Evolutionary conservation across 2,329 filamentous ascomycete genomes (phyloP), one percentile per base, ranked within the genome.

Genomic region (Aspergillus spinulosporus): DNA sequence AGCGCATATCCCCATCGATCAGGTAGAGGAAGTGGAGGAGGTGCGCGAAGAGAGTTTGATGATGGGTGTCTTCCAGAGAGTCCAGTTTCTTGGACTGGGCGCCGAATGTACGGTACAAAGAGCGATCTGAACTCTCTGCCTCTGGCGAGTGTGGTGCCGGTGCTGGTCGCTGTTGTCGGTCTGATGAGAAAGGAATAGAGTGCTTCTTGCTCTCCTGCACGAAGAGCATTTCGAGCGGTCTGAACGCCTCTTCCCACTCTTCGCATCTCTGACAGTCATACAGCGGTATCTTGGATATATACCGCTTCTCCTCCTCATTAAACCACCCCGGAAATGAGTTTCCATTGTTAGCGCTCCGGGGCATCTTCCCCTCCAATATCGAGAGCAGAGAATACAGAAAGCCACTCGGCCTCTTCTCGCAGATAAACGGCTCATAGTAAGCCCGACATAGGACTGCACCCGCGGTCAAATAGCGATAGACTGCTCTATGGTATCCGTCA

Each of bases 1-100:
- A 26, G 6, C n/a, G 31, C 14, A 37, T 32, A 6, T 52, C 31
- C 3, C 15, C 14, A 14, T 49, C 55, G 14, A 46, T 26, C 3
- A 57, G 3, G 15, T 43, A 49, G 9, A 55, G 31, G n/a, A 58
- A 55, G 4, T 58, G 56, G 2, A 58, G 14, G 26, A 52, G 37
- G 6, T 55, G 36, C 2, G 51, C 14, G 36, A 58, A 58, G 4
- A 58, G 42, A 1, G 34, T 39, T 11, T 47, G 4, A 4, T 47
- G 31, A 15, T 58, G 56, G 1, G 8, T 1, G 1, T 5, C 11
- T 12, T 36, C 21, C 1, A 49, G 39, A 0, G 37, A n/a, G n/a
- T n/a, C n/a, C n/a, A n/a, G n/a, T n/a, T n/a, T n/a, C 7, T 12
- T 34, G 3, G 36, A 28, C n/a, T 29, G 28, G 2, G 32, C 3